Percentiles rank a stretch among this genome's conserved stretches.
Evolutionary conservation across 768 basidiomycete genomes (phyloP).

Genomic region (Lentinula aciculospora): DNA sequence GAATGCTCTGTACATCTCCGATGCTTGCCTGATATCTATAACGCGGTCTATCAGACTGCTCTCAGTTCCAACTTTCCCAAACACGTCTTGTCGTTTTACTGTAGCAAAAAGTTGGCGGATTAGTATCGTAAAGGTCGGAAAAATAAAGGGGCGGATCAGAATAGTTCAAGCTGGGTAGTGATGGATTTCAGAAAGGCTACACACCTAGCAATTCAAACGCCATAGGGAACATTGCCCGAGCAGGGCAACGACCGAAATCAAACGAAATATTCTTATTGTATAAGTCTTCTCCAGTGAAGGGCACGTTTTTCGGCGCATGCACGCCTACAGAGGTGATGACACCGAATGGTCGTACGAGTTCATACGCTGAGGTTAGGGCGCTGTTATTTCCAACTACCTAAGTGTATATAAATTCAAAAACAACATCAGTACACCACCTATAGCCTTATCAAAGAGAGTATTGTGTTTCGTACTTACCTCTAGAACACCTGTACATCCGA

Average conservation of each 20-base stretch:
- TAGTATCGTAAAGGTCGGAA: no score
- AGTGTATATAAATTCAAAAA: background rate
- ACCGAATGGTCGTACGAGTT: constrained; percentile 72
- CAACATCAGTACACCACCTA: background rate
- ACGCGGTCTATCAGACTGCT: constrained; percentile 64
- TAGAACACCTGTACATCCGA: constrained; percentile 61
- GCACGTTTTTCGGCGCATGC: constrained; percentile 48
- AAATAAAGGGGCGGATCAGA: no score
- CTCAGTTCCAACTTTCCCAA: constrained; percentile 61
- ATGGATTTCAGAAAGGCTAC: no score
- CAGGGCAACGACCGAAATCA: constrained; percentile 80
- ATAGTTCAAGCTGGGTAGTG: no score
- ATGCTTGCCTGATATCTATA: constrained; percentile 54
- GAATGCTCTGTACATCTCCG: constrained; percentile 56
- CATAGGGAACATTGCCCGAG: constrained; percentile 68
- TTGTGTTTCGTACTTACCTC: constrained; percentile 40
- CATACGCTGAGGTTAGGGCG: constrained; percentile 60
- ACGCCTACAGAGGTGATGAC: constrained; percentile 73
- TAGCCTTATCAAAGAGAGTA: background rate
- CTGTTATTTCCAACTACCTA: constrained; percentile 68
- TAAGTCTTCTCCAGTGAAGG: constrained; percentile 49
- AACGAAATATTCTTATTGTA: constrained; percentile 79
- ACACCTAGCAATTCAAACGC: constrained; percentile 62
- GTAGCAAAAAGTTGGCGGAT: constrained; percentile 9
- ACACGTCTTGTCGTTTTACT: constrained; percentile 65